A percentile compares a stretch with the other conserved stretches of the same genome.
phyloP scores from a whole-genome alignment of 345 rosid genomes.

The Luvunga scandens region DNA sequence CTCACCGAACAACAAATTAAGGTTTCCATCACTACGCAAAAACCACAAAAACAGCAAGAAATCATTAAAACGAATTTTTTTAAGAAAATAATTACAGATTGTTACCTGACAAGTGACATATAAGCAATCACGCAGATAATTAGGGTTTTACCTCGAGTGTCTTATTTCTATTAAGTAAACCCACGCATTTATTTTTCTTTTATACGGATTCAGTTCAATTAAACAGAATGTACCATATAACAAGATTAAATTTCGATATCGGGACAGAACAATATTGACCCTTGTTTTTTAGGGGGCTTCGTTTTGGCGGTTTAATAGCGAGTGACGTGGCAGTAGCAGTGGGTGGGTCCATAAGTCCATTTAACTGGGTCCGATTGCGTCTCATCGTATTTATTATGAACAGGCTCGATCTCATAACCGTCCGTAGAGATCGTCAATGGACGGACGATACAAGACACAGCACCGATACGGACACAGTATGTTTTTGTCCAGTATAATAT shows the following conservation, averaged over 20 bases:
- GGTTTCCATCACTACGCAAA: neutral
- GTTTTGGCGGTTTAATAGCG: neutral
- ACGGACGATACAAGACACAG: too few relatives aligned
- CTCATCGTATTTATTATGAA: neutral
- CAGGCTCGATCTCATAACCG: too few relatives aligned
- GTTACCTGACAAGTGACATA: neutral
- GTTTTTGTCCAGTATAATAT: too few relatives aligned
- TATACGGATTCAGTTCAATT: neutral
- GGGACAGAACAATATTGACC: neutral
- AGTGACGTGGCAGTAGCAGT: slow-evolving; percentile 2
- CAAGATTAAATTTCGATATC: too few relatives aligned
- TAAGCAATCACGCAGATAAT: neutral
- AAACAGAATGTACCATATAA: neutral
- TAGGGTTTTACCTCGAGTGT: neutral
- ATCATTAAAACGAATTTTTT: neutral
- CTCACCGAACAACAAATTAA: neutral
- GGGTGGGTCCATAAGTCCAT: neutral
- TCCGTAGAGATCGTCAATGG: too few relatives aligned
- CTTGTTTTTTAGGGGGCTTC: neutral
- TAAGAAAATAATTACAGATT: neutral
- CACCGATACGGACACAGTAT: too few relatives aligned
- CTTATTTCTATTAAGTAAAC: neutral
- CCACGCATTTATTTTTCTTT: neutral
- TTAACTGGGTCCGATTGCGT: neutral
- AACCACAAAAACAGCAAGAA: neutral